Percentiles rank a stretch among this genome's conserved stretches.
Evolutionary conservation across 768 basidiomycete genomes (phyloP).

Genomic region (Holtermanniella nyarrowii): DNA sequence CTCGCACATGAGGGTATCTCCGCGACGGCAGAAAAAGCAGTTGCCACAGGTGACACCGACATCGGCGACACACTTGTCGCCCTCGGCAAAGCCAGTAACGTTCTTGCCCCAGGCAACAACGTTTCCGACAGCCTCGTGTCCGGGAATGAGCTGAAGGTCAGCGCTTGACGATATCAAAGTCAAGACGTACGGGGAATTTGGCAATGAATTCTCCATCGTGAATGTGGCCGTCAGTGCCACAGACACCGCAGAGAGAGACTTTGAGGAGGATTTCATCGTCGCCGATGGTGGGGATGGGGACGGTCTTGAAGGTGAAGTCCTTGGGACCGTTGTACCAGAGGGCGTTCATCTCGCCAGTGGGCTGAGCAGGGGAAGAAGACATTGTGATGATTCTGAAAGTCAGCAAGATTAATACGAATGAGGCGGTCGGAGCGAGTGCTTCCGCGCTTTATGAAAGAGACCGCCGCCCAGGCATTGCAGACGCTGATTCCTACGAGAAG

Average conservation of each 20-base stretch:
- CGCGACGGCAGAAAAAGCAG: constrained; percentile 81
- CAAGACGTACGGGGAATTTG: constrained; percentile 53
- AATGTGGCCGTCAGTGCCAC: constrained; percentile 57
- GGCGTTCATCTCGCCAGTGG: constrained; percentile 51
- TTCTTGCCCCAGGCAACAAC: constrained; percentile 67
- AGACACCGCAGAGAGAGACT: constrained; percentile 47
- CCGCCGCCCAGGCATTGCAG: too few relatives aligned
- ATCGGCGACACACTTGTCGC: constrained; percentile 78
- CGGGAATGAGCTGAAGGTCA: constrained; percentile 54
- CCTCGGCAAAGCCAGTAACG: constrained; percentile 62
- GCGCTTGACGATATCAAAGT: constrained; percentile 13
- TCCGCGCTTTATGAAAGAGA: too few relatives aligned
- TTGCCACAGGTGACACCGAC: constrained; percentile 57
- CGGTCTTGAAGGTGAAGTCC: constrained; percentile 57
- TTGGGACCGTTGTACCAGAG: constrained; percentile 59
- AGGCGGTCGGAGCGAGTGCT: too few relatives aligned
- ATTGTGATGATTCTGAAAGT: neutral
- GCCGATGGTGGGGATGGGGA: constrained; percentile 56
- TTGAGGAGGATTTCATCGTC: constrained; percentile 68
- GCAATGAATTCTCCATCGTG: constrained; percentile 62
- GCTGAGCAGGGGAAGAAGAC: neutral
- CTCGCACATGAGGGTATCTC: constrained; percentile 72
- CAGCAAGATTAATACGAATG: too few relatives aligned
- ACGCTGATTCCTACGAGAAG: too few relatives aligned
- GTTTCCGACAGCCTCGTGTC: constrained; percentile 64